Evolutionary conservation across 495 filamentous ascomycete species (phyloP).

Genomic region (Glonium stellatum): DNA sequence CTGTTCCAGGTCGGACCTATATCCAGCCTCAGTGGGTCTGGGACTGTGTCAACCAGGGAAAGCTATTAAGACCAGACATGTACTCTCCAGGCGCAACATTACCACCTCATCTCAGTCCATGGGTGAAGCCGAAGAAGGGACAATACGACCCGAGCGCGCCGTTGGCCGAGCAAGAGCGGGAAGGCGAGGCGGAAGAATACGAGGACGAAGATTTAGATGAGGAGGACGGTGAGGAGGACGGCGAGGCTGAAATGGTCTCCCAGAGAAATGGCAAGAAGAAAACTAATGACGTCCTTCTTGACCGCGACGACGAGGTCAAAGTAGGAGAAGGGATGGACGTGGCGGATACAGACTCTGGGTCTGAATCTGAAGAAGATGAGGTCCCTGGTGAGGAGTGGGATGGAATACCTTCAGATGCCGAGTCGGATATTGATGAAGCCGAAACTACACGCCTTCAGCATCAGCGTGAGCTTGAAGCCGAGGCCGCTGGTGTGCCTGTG

Average conservation of each 20-base stretch:
- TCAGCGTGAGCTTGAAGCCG: constrained; percentile 88
- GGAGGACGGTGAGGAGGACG: constrained; percentile 35
- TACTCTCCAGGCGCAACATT: constrained; percentile 85
- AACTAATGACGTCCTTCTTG: constrained; percentile 23
- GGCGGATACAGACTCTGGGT: constrained; percentile 41
- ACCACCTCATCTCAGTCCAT: constrained; percentile 91
- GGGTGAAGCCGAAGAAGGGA: constrained; percentile 78
- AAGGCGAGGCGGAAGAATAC: constrained; percentile 70
- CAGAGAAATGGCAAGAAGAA: constrained; percentile 32
- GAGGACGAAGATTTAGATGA: constrained; percentile 50
- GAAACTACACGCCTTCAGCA: constrained; percentile 50
- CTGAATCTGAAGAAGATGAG: constrained; percentile 40
- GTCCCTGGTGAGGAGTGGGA: constrained; percentile 32
- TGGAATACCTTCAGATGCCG: constrained; percentile 45
- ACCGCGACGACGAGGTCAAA: constrained; percentile 40
- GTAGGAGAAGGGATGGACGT: constrained; percentile 54
- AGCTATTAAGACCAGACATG: constrained; percentile 75
- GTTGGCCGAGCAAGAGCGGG: constrained; percentile 67
- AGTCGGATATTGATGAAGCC: constrained; percentile 44
- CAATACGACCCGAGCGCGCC: constrained; percentile 82
- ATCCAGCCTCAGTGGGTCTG: constrained; percentile 97
- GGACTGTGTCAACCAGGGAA: constrained; percentile 88
- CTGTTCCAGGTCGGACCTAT: constrained; percentile 83
- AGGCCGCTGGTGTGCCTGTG: constrained; percentile 57
- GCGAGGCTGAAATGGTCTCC: constrained; percentile 40